Evolutionary conservation across 768 basidiomycete genomes (phyloP), one percentile per base, ranked within the genome.

Genomic region (Naganishia friedmannii): DNA sequence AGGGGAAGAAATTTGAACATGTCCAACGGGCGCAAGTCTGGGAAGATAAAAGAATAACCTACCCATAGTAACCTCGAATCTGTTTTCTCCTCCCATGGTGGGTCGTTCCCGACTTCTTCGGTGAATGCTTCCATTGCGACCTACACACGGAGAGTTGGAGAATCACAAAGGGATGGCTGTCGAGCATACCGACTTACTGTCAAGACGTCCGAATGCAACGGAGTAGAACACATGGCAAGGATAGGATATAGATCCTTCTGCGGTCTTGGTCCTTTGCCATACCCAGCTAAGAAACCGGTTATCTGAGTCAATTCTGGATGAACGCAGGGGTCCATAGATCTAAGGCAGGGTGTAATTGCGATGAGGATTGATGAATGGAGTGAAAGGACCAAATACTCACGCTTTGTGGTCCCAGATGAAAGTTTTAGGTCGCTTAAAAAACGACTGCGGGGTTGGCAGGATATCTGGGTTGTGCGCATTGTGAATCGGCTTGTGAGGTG

Each of bases 331-430:
- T 79, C 77, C 79, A 79, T 79, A 0, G 78, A 57, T 13, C 77
- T 78, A 51, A 7, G 48, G 53, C 31, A 19, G 1, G 23, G 39
- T 34, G n/a, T n/a, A n/a, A n/a, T n/a, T n/a, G n/a, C n/a, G n/a
- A n/a, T n/a, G n/a, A n/a, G n/a, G n/a, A n/a, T n/a, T n/a, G n/a
- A 51, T 51, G 48, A 10, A 15, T 51, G n/a, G 51, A 23, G 51
- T 37, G 29, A 12, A 54, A n/a, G 32, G 51, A 56, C 28, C 10
- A 21, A 17, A 32, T 3, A 72, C 77, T 71, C 69, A 78, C 73
- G 75, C 73, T 66, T 76, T 75, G 71, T 79, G 79, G 48, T 79
- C 75, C 76, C 78, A 78, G 39, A 80, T 78, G 46, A 80, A 78
- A 28, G 73, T 75, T 67, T 79, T 79, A 42, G 74, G 70, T 19